phyloP scores from a whole-genome alignment of 345 rosid genomes.

The Excoecaria cochinchinensis region DNA sequence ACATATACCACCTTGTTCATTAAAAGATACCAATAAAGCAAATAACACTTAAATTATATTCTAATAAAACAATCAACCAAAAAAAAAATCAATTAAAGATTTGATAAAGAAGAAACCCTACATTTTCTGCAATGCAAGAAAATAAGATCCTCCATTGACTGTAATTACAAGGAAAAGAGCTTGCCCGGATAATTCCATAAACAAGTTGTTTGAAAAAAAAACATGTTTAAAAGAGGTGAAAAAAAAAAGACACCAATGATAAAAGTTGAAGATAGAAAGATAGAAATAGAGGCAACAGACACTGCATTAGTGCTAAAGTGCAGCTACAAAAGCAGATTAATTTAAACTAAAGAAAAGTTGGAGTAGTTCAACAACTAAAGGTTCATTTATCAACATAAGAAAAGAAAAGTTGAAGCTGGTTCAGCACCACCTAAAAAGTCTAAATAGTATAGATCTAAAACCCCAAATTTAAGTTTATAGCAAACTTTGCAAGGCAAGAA shows the following conservation, averaged over 20 bases:
- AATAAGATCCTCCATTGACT: not conserved
- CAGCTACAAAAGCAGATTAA: not conserved
- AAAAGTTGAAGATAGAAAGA: constrained; percentile 1
- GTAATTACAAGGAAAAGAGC: not conserved
- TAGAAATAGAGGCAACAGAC: not conserved
- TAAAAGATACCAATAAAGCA: not conserved
- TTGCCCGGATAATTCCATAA: not conserved
- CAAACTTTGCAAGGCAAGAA: not conserved
- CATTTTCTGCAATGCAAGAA: not conserved
- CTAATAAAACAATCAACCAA: not conserved
- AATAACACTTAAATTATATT: constrained; percentile 1
- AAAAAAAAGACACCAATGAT: not conserved
- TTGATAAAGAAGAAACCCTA: not conserved
- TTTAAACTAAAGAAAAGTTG: not conserved
- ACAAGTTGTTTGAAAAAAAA: no score
- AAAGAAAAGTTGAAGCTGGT: constrained; percentile 7
- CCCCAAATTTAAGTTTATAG: not conserved
- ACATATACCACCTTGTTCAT: not conserved
- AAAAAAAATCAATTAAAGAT: not conserved
- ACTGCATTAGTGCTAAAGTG: not conserved
- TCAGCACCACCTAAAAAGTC: constrained; percentile 6
- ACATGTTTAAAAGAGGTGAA: no score
- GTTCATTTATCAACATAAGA: constrained; percentile 9
- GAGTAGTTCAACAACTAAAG: constrained; percentile 33
- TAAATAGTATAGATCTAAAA: constrained; percentile 12